Evolutionary conservation across 371 early-diverging fungal species (phyloP).

Genomic region (Caulochytrium protostelioides): DNA sequence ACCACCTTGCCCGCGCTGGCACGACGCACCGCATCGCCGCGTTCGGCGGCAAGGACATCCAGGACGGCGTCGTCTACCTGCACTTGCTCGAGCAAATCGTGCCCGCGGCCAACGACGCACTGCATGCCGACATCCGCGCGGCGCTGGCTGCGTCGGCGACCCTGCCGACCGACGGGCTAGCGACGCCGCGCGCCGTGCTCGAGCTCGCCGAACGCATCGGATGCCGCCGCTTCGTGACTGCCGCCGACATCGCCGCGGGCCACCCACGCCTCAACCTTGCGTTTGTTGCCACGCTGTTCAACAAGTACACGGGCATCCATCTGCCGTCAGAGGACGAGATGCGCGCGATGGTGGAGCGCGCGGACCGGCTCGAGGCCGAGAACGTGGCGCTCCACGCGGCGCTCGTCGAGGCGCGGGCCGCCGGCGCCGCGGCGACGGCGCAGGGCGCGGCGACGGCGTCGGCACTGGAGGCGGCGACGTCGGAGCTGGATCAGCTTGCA

Average conservation of each 20-base stretch:
- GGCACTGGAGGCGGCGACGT: too few relatives aligned
- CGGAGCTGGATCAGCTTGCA: too few relatives aligned
- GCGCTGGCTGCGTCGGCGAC: background rate
- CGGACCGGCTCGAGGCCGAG: slow-evolving; percentile 1
- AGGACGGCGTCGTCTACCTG: slow-evolving; percentile 1
- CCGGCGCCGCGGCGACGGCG: background rate
- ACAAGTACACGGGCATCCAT: slow-evolving; percentile 9
- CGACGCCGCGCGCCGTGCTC: slow-evolving; percentile 2
- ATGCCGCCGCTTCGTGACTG: slow-evolving; percentile 6
- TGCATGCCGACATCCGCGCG: background rate
- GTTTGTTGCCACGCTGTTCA: slow-evolving; percentile 11
- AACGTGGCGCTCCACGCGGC: background rate
- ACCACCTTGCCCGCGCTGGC: slow-evolving; percentile 1
- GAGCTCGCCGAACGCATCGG: slow-evolving; percentile 6
- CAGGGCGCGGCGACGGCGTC: too few relatives aligned
- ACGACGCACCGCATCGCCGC: background rate
- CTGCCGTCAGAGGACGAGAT: slow-evolving; percentile 10
- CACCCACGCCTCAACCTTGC: slow-evolving; percentile 9
- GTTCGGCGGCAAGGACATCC: slow-evolving; percentile 2
- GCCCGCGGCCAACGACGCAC: background rate
- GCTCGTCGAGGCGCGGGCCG: background rate
- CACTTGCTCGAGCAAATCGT: background rate
- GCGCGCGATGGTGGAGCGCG: slow-evolving; percentile 1
- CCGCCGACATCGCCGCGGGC: slow-evolving; percentile 6
- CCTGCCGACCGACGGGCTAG: background rate